Evolutionary conservation across 192 early-diverging fungal genomes (phyloP), one percentile per base, ranked within the genome.

Genomic region (Backusella liffmaniae): DNA sequence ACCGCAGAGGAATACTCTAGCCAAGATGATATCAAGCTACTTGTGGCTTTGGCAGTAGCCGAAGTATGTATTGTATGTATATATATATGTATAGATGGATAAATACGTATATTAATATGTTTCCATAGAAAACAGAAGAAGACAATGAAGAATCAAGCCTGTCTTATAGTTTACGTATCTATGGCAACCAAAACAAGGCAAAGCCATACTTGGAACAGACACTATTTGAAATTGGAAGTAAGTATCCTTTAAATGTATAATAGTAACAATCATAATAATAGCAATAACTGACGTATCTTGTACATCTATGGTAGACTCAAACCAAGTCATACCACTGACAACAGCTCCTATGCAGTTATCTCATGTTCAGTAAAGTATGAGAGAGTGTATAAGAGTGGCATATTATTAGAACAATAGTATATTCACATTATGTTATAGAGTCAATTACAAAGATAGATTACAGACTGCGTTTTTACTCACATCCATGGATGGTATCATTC

Each of bases 331-430:
- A 16, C 70, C 70, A 0, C 49, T 83, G 13, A 59, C 39, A 34
- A 13, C 62, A 66, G 75, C 82, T 21, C 82, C 82, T 13, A 83
- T 83, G 82, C 82, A 83, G 10, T 37, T 83, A 29, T 67, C 75
- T 30, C 82, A 83, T 44, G 67, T 75, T 0, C 37, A 62, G 82
- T 83, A 79, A 78, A 62, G 16, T 42, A 42, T 39, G 30, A 56
- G 30, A 56, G n/a, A 10, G 59, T 35, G 9, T 39, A 9, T 1
- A 39, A 39, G 37, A 10, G 10, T 39, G 37, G 2, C 9, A 44
- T 67, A 29, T 53, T 29, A 1, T 29, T 12, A 12, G 56, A 29
- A 29, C 26, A 62, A 4, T 29, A 29, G 9, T 62, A 59, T 59
- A 62, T 62, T 59, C 36, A 42, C 12, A 7, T 73, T 3, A n/a